Conservation (phyloP, 805 yeast species). For the Lipomyces anomalus region DNA sequence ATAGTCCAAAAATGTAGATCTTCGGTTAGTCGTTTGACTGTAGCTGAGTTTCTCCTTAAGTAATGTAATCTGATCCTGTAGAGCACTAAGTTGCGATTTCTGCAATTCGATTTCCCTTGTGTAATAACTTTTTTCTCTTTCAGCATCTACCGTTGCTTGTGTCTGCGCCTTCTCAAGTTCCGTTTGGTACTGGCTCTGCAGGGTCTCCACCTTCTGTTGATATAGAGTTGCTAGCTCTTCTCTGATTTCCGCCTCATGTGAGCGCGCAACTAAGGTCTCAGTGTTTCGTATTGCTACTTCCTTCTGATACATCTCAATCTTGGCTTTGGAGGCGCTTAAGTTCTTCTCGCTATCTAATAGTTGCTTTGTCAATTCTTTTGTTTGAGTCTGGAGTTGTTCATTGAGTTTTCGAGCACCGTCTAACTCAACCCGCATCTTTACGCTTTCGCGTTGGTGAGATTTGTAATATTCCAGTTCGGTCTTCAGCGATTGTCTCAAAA, state of each 20-base stretch:
- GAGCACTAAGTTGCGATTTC: conserved; percentile 9
- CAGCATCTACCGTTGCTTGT: not conserved
- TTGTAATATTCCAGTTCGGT: not conserved
- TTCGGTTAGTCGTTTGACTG: not conserved
- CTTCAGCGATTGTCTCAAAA: not conserved
- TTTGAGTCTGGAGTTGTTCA: conserved; percentile 5
- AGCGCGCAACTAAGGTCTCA: not conserved
- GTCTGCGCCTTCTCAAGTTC: not conserved
- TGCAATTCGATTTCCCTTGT: conserved; percentile 12
- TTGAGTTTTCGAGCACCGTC: conserved; percentile 12
- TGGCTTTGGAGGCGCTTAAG: not conserved
- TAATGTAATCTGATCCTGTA: conserved; percentile 11
- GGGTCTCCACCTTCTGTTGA: not conserved
- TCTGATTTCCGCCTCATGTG: not conserved
- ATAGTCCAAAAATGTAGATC: not conserved
- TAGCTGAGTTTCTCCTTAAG: conserved; percentile 10
- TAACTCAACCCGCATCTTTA: conserved; percentile 6
- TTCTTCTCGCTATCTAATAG: conserved; percentile 10
- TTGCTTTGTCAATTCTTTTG: conserved; percentile 9
- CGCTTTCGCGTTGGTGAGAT: not conserved
- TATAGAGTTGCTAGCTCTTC: not conserved
- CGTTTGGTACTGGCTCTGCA: not conserved
- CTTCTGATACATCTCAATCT: conserved; percentile 6
- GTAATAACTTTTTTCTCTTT: conserved; percentile 7
- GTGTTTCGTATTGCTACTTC: conserved; percentile 6